Evolutionary conservation across 345 rosid genomes (phyloP), one percentile per base, ranked within the genome.

Genomic region (Ailanthus altissimus): DNA sequence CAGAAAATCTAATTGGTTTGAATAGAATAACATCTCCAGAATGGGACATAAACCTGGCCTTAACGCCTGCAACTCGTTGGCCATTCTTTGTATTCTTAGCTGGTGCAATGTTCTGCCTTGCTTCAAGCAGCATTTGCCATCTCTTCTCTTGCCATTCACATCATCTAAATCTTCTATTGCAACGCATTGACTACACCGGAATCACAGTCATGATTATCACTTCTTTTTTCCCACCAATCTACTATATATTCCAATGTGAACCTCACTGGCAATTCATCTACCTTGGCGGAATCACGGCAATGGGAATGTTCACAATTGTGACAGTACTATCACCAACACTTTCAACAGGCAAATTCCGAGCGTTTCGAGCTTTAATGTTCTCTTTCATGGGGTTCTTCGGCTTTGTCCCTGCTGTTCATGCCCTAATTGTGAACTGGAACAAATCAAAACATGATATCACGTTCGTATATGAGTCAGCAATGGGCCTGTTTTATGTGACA

Each of bases 191-290:
- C 83, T 94, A 89, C 25, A 67, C 85, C 0, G 97, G 98, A 0
- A 94, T 94, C 79, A 74, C 94, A 1, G 81, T 81, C 75, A 93
- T 93, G 98, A 94, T 94, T 83, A 93, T 94, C 86, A 93, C 98
- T 75, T 94, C 97, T 1, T 94, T 91, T 75, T 91, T 94, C 82
- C 97, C 98, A 12, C 93, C 94, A 21, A 94, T 94, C 28, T 93
- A 78, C 85, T 94, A 93, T 82, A 85, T 94, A 61, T 94, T 94
- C 83, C 97, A 87, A 26, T 94, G 98, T 6, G 90, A 91, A 21
- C 86, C 90, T 6, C 92, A 67, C 11, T 94, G 97, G 97, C 91
- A 91, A 75, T 78, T 88, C 78, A 56, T 88, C 83, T 94, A 93
- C 83, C 93, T 94, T 2, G 83, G 85, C 10, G 95, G 93, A 6